These are phyloP conservation scores for Podosphaera xanthii DNA, from an alignment of 2,329 filamentous ascomycete species.

Conservation along the genomic window DNA sequence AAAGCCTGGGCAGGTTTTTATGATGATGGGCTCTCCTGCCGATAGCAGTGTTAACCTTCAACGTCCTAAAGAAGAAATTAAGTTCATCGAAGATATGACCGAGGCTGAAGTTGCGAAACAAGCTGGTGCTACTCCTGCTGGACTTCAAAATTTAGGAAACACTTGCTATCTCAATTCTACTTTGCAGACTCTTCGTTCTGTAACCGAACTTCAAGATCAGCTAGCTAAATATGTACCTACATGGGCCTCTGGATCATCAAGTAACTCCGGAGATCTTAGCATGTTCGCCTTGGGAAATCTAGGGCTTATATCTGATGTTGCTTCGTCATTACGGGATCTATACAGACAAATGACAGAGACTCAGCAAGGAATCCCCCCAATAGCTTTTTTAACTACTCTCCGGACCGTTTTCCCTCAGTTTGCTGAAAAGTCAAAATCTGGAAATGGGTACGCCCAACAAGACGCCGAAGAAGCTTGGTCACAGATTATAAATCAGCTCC, in stretches of 20 bases:
- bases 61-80: slow-evolving; percentile 58
- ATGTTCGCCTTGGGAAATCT: slow-evolving; percentile 23
- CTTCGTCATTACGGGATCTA: slow-evolving; percentile 53
- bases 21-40: slow-evolving; percentile 87
- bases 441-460: slow-evolving; percentile 81
- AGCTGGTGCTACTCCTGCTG: slow-evolving; percentile 67
- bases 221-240: slow-evolving; percentile 35
- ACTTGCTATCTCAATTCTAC: slow-evolving; percentile 98
- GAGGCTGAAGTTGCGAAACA: slow-evolving; percentile 72
- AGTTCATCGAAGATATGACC: slow-evolving; percentile 94
- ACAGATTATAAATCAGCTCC: slow-evolving; percentile 69
- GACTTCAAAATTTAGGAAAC: slow-evolving; percentile 80
- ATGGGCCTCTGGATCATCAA: slow-evolving; percentile 13
- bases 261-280: slow-evolving; percentile 21
- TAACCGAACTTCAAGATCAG: slow-evolving; percentile 74
- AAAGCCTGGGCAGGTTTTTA: slow-evolving; percentile 68
- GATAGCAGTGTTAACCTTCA: slow-evolving; percentile 34
- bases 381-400: slow-evolving; percentile 62
- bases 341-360: slow-evolving; percentile 82
- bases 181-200: slow-evolving; percentile 67
- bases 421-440: slow-evolving; percentile 64
- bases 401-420: slow-evolving; percentile 75
- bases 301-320: slow-evolving; percentile 39
- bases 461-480: slow-evolving; percentile 98
- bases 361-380: slow-evolving; percentile 63